phyloP scores from a whole-genome alignment of 2,329 filamentous ascomycete genomes.

The Hymenoscyphus infarciens region DNA sequence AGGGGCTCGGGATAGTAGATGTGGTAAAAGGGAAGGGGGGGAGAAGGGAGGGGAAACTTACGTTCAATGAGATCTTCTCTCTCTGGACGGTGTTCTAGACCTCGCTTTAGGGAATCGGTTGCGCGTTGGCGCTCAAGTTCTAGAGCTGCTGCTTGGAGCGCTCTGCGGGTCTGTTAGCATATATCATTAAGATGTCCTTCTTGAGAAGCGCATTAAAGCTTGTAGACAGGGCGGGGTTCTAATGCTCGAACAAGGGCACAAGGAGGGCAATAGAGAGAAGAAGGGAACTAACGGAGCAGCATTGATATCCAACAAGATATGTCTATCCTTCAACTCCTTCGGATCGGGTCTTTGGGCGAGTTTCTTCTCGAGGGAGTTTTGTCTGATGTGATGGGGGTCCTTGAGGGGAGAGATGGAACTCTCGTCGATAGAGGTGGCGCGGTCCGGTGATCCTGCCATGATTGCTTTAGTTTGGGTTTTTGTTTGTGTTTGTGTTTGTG shows the following conservation, averaged over 20 bases:
- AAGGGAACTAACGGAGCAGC: constrained; percentile 56
- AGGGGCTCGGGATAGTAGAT: neutral
- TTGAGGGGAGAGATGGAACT: constrained; percentile 55
- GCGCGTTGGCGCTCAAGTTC: constrained; percentile 63
- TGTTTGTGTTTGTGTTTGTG: neutral
- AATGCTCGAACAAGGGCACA: neutral
- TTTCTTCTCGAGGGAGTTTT: constrained; percentile 70
- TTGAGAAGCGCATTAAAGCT: no score
- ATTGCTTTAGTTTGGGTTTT: neutral
- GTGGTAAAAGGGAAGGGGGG: neutral
- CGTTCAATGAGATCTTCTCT: constrained; percentile 76
- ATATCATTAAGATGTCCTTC: neutral
- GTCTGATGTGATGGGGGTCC: constrained; percentile 45
- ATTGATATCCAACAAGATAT: constrained; percentile 65
- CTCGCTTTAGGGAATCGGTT: constrained; percentile 61
- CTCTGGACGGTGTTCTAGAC: constrained; percentile 60
- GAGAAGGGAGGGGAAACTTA: constrained; percentile 41
- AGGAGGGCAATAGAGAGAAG: neutral
- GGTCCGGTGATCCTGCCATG: constrained; percentile 9
- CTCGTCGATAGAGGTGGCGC: constrained; percentile 33
- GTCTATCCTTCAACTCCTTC: constrained; percentile 63
- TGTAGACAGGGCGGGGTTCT: neutral
- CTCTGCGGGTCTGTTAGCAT: constrained; percentile 37
- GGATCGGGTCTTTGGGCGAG: constrained; percentile 65
- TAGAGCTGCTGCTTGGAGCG: constrained; percentile 57